These are phyloP conservation scores for Pseudopithomyces maydicus DNA, from an alignment of 2,329 filamentous ascomycete genomes.

Conservation along the genomic window DNA sequence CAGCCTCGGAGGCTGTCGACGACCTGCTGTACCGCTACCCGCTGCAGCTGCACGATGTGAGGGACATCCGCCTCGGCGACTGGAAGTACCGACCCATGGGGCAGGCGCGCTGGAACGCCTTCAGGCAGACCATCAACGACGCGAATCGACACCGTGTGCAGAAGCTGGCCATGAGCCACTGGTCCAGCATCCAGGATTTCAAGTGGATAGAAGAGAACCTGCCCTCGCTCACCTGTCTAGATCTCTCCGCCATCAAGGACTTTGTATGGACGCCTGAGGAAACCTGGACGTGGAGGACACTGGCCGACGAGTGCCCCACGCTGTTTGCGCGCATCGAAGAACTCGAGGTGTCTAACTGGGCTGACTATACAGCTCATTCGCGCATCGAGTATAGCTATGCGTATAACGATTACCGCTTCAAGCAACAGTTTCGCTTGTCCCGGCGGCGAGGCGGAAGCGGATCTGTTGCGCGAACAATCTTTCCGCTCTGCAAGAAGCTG, in stretches of 20 bases:
- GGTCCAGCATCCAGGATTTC: constrained; percentile 42
- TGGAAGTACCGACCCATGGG: constrained; percentile 40
- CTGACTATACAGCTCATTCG: constrained; percentile 43
- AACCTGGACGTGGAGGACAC: constrained; percentile 43
- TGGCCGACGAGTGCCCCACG: constrained; percentile 36
- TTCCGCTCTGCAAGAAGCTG: constrained; percentile 36
- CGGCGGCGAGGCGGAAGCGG: constrained; percentile 37
- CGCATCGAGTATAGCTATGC: constrained; percentile 44
- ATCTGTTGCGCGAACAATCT: constrained; percentile 39
- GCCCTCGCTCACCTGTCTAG: constrained; percentile 37
- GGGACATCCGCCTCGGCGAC: constrained; percentile 36
- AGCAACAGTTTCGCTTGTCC: constrained; percentile 41
- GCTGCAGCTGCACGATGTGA: constrained; percentile 35
- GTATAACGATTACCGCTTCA: constrained; percentile 44
- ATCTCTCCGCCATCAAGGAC: constrained; percentile 44
- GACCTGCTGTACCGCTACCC: constrained; percentile 41
- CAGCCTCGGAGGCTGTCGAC: constrained; percentile 33
- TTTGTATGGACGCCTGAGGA: constrained; percentile 45
- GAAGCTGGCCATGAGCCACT: constrained; percentile 44
- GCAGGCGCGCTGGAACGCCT: constrained; percentile 34
- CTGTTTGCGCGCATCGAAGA: constrained; percentile 39
- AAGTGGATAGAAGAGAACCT: constrained; percentile 44
- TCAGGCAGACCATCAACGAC: constrained; percentile 39
- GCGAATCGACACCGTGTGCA: constrained; percentile 37
- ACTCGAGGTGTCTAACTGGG: constrained; percentile 44